Evolutionary conservation across 23 red algal genomes (phyloP).

Genomic region (Chondrus crispus): DNA sequence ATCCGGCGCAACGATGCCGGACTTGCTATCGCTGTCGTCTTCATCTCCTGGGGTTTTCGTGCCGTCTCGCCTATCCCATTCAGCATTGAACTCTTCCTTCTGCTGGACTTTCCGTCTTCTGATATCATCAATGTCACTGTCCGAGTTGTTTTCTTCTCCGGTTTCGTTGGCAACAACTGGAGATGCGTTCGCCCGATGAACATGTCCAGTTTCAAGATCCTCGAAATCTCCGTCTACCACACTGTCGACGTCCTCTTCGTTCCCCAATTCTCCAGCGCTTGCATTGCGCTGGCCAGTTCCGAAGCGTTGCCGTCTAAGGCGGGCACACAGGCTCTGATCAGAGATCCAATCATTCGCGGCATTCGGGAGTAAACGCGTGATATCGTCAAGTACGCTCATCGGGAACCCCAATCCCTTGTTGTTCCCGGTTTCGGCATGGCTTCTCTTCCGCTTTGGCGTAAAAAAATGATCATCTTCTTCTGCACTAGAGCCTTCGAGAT

Average conservation of each 20-base stretch:
- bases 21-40: neutral
- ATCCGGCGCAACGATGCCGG: neutral
- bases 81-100: constrained; percentile 53
- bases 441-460: constrained; percentile 2
- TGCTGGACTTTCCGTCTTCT: constrained; percentile 27
- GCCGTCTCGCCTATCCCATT: constrained; percentile 46
- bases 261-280: neutral
- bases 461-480: constrained; percentile 67
- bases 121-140: constrained; percentile 6
- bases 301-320: constrained; percentile 32
- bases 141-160: neutral
- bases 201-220: constrained; percentile 69
- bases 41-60: neutral
- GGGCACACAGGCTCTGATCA: constrained; percentile 34
- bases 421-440: neutral
- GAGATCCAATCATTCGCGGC: constrained; percentile 42
- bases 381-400: constrained; percentile 37
- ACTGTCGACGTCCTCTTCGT: constrained; percentile 6
- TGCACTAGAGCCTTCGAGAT: too few relatives aligned
- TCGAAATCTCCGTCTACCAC: constrained; percentile 69
- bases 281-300: constrained; percentile 48
- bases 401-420: constrained; percentile 1
- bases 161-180: neutral
- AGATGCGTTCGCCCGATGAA: neutral
- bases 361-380: constrained; percentile 41